Conservation (phyloP, 73 alveolate genomes). For the Stentor coeruleus region DNA sequence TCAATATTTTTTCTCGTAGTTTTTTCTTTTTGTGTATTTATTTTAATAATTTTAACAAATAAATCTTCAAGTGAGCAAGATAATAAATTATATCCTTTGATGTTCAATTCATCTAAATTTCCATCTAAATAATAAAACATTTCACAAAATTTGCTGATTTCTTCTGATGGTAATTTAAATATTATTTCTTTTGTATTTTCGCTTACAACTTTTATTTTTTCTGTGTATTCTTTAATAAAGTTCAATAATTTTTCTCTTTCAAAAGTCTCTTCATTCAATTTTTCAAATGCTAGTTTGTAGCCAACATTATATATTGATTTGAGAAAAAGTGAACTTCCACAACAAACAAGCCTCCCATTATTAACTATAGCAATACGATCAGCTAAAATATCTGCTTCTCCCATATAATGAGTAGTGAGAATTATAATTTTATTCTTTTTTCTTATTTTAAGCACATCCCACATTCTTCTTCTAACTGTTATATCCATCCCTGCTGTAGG, state of each 20-base stretch:
- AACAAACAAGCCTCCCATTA: slow-evolving; percentile 88
- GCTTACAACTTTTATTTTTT: too few relatives aligned
- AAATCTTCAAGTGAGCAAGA: slow-evolving; percentile 97
- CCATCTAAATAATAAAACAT: too few relatives aligned
- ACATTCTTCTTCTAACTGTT: slow-evolving; percentile 66
- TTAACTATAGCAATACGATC: slow-evolving; percentile 93
- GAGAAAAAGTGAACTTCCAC: slow-evolving; percentile 91
- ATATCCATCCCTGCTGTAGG: slow-evolving; percentile 95
- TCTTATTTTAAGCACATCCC: slow-evolving; percentile 64
- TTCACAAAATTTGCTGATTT: too few relatives aligned
- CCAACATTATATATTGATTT: slow-evolving; percentile 84
- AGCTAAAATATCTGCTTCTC: slow-evolving; percentile 95
- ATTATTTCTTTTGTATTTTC: too few relatives aligned
- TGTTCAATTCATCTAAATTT: slow-evolving; percentile 41
- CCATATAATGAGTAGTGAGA: slow-evolving; percentile 98
- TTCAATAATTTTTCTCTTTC: too few relatives aligned
- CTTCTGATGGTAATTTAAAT: too few relatives aligned
- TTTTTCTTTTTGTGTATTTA: too few relatives aligned
- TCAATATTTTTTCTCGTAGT: too few relatives aligned
- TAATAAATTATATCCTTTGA: slow-evolving; percentile 57
- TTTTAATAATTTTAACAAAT: slow-evolving; percentile 81
- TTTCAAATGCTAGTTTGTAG: slow-evolving; percentile 38
- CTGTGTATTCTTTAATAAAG: too few relatives aligned
- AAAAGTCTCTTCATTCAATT: too few relatives aligned
- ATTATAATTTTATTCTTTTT: slow-evolving; percentile 78